Percentiles rank a stretch among this genome's conserved stretches.
Evolutionary conservation across 805 yeast genomes (phyloP).

Genomic region (Candida fluviatilis): DNA sequence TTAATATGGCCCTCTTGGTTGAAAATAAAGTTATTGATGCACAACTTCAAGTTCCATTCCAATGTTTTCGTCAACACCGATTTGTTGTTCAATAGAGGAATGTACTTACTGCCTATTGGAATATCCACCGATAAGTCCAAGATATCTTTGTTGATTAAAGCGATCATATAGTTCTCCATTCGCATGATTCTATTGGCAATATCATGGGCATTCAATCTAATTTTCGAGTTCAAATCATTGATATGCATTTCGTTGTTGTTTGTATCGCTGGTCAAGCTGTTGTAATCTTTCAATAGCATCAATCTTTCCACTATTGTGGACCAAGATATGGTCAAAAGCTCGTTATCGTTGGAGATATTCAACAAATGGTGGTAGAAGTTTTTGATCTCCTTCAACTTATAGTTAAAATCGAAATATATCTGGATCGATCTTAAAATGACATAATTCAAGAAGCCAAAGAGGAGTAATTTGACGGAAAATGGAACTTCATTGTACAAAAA

Average conservation of each 20-base stretch:
- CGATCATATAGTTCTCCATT: conserved; percentile 89
- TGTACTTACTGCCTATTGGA: conserved; percentile 8
- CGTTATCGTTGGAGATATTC: conserved; percentile 65
- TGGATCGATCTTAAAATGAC: conserved; percentile 51
- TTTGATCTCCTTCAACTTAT: conserved; percentile 66
- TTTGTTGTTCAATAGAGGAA: conserved; percentile 15
- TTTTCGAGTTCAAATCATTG: conserved; percentile 62
- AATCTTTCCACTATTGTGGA: conserved; percentile 74
- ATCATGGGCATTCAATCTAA: conserved; percentile 83
- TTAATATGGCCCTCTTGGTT: conserved; percentile 80
- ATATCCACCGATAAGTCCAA: conserved; percentile 54
- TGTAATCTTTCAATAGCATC: conserved; percentile 72
- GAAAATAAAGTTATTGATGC: conserved; percentile 83
- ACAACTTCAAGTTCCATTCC: conserved; percentile 91
- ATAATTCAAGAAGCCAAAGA: conserved; percentile 58
- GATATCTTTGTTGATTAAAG: conserved; percentile 75
- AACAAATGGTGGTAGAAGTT: conserved; percentile 73
- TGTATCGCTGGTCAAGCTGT: conserved; percentile 55
- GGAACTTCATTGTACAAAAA: conserved; percentile 46
- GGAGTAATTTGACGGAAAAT: conserved; percentile 47
- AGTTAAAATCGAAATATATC: conserved; percentile 52
- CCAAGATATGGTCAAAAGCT: conserved; percentile 93
- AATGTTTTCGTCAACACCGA: conserved; percentile 72
- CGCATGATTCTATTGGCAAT: conserved; percentile 96
- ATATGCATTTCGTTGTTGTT: conserved; percentile 18